Conservation (phyloP, 2,329 filamentous ascomycete species). For the Cryphonectria nitschkei region DNA sequence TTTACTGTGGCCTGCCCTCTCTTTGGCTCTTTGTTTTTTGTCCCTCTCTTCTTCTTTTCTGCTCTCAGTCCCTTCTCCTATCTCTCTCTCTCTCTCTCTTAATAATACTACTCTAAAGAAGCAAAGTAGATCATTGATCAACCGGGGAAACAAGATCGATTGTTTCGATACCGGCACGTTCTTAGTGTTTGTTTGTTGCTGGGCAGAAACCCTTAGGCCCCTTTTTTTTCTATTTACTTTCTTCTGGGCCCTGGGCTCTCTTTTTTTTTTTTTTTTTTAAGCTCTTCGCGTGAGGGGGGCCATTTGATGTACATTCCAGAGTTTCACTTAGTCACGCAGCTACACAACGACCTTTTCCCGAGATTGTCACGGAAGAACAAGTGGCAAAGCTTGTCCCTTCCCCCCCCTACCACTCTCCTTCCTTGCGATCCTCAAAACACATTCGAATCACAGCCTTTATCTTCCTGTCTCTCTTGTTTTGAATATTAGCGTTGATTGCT, state of each 20-base stretch:
- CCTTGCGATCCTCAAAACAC: not conserved
- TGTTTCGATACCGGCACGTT: not conserved
- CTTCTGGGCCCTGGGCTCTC: not conserved
- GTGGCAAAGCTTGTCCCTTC: constrained; percentile 13
- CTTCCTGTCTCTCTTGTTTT: not conserved
- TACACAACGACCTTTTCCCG: constrained; percentile 13
- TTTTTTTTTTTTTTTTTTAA: constrained; percentile 6
- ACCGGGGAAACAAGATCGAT: not conserved
- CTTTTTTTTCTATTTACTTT: constrained; percentile 20
- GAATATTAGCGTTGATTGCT: not conserved
- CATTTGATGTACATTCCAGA: constrained; percentile 20
- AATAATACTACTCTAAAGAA: not conserved
- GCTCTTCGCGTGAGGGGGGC: constrained; percentile 23
- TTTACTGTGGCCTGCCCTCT: constrained; percentile 1
- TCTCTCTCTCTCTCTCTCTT: not conserved
- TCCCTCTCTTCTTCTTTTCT: constrained; percentile 5
- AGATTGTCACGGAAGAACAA: constrained; percentile 15
- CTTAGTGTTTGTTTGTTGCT: constrained; percentile 7
- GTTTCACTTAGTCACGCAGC: constrained; percentile 26
- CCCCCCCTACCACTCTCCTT: constrained; percentile 4
- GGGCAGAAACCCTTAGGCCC: constrained; percentile 20
- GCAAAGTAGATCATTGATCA: not conserved
- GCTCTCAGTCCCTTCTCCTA: constrained; percentile 1
- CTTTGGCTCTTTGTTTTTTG: not conserved
- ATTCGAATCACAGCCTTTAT: not conserved